Conservation (phyloP, 148 eudicot genomes). For the Cornus controversa region DNA sequence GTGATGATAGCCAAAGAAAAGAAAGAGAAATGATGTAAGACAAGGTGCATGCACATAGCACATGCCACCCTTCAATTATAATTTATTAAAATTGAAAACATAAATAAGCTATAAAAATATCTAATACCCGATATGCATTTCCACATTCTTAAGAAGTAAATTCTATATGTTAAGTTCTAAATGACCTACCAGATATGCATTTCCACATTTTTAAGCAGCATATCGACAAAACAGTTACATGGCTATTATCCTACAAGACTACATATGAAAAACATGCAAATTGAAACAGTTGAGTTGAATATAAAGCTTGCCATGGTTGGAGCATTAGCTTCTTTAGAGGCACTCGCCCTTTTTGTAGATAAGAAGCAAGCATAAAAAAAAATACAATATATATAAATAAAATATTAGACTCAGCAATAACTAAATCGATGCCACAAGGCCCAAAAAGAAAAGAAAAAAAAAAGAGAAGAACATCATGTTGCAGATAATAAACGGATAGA, state of each 20-base stretch:
- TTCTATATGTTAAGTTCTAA: background rate
- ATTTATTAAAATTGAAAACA: too few species aligned
- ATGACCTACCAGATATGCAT: background rate
- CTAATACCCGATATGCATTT: too few species aligned
- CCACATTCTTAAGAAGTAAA: background rate
- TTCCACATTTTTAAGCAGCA: background rate
- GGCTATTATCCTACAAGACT: background rate
- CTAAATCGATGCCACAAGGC: background rate
- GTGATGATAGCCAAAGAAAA: too few species aligned
- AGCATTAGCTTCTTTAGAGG: background rate
- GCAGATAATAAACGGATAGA: background rate
- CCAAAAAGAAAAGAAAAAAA: background rate
- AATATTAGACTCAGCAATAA: background rate
- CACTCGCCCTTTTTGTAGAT: background rate
- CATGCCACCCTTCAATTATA: too few species aligned
- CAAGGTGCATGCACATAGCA: too few species aligned
- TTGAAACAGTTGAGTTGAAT: slow-evolving; percentile 4
- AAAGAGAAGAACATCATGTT: background rate
- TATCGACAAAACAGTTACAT: background rate
- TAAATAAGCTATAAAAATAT: too few species aligned
- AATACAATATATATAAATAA: too few species aligned
- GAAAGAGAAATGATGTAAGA: too few species aligned
- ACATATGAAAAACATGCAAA: background rate
- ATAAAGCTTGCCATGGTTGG: background rate
- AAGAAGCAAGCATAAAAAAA: background rate